These are phyloP conservation scores for Phlegmacium glaucopus DNA, from an alignment of 768 basidiomycete genomes.

Conservation along the genomic window DNA sequence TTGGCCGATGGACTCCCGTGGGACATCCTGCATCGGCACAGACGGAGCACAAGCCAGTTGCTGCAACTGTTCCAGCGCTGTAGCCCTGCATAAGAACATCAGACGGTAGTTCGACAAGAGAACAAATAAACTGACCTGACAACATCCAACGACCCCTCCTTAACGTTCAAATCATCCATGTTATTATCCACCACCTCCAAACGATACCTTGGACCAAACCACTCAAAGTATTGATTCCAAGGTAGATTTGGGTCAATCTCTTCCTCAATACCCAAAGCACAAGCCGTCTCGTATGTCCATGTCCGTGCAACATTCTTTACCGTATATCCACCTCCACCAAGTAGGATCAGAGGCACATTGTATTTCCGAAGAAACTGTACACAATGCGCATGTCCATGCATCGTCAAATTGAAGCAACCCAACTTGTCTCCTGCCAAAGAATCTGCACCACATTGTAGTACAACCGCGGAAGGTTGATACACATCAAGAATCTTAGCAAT, in stretches of 20 bases:
- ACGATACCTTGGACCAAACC: conserved; percentile 94
- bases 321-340: conserved; percentile 97
- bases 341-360: conserved; percentile 82
- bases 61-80: conserved; percentile 40
- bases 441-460: conserved; percentile 95
- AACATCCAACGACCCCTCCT: conserved; percentile 74
- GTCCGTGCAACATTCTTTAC: conserved; percentile 93
- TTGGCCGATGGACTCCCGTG: conserved; percentile 59
- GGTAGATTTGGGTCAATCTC: conserved; percentile 75
- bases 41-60: conserved; percentile 69
- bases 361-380: conserved; percentile 82
- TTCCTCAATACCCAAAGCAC: conserved; percentile 84
- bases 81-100: conserved; percentile 19
- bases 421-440: conserved; percentile 94
- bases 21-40: conserved; percentile 82
- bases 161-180: conserved; percentile 90
- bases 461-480: conserved; percentile 81
- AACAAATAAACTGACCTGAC: conserved; percentile 53
- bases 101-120: conserved; percentile 1
- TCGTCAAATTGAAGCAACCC: conserved; percentile 93
- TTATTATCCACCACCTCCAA: conserved; percentile 90
- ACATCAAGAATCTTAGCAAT: conserved; percentile 84
- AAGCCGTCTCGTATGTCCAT: conserved; percentile 97
- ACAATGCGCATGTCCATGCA: conserved; percentile 93
- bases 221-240: conserved; percentile 92